Evolutionary conservation across 768 basidiomycete species (phyloP).

Genomic region (Rhodotorula toruloides): DNA sequence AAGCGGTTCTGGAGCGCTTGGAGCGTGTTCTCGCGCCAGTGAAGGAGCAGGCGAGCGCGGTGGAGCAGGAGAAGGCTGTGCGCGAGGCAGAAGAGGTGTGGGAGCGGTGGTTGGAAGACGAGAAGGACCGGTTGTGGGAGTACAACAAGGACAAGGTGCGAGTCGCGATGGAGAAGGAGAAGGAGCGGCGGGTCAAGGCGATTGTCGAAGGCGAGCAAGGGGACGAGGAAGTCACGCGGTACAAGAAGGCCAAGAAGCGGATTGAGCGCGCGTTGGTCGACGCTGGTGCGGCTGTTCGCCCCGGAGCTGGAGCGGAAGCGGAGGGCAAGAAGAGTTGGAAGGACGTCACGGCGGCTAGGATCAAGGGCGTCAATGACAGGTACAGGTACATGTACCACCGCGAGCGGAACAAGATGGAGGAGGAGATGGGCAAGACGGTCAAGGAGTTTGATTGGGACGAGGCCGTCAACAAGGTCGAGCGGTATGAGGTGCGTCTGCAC

Average conservation of each 20-base stretch:
- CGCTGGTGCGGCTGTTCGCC: slow-evolving; percentile 2
- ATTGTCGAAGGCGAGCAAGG: slow-evolving; percentile 8
- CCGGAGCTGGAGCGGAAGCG: background rate
- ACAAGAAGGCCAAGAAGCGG: slow-evolving; percentile 14
- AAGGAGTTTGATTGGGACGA: slow-evolving; percentile 16
- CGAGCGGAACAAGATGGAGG: slow-evolving; percentile 33
- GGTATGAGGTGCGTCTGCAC: slow-evolving; percentile 16
- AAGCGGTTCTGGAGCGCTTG: slow-evolving; percentile 17
- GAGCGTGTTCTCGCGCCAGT: slow-evolving; percentile 17
- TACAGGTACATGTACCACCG: slow-evolving; percentile 31
- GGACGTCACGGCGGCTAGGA: slow-evolving; percentile 18
- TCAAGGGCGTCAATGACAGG: slow-evolving; percentile 30
- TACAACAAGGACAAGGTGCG: slow-evolving; percentile 20
- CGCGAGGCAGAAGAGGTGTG: slow-evolving; percentile 19
- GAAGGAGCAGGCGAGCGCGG: background rate
- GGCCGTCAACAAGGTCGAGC: slow-evolving; percentile 14
- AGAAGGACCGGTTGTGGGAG: slow-evolving; percentile 14
- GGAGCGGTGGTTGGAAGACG: slow-evolving; percentile 7
- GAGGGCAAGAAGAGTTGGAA: slow-evolving; percentile 11
- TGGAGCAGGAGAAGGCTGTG: slow-evolving; percentile 11
- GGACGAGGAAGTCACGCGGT: slow-evolving; percentile 11
- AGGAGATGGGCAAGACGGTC: slow-evolving; percentile 27
- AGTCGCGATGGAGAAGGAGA: slow-evolving; percentile 26
- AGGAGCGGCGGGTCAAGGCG: slow-evolving; percentile 9
- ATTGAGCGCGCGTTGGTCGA: slow-evolving; percentile 28